phyloP scores from a whole-genome alignment of 108 stramenopile genomes.

The Cyclotella kingstonii region DNA sequence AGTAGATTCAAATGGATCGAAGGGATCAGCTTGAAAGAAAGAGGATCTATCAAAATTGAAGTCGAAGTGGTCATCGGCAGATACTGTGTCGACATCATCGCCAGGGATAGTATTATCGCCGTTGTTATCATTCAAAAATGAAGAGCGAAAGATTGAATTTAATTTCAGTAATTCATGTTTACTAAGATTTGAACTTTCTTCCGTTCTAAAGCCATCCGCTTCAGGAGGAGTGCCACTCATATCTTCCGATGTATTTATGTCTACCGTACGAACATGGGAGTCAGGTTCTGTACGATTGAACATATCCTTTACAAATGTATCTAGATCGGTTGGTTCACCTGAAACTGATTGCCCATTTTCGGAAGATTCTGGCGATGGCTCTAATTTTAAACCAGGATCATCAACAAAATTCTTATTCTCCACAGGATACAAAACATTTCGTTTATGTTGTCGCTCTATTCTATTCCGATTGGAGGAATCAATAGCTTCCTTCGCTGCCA shows the following conservation, averaged over 20 bases:
- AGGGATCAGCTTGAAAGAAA: slow-evolving; percentile 34
- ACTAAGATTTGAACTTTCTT: no score
- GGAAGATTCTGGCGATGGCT: not conserved
- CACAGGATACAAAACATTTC: not conserved
- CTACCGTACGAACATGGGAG: not conserved
- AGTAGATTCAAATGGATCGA: slow-evolving; percentile 23
- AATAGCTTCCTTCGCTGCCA: slow-evolving; percentile 48
- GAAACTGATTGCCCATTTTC: not conserved
- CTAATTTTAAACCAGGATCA: not conserved
- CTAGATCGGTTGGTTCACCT: not conserved
- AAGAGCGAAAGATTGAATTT: slow-evolving; percentile 15
- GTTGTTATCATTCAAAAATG: slow-evolving; percentile 5
- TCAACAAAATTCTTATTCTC: not conserved
- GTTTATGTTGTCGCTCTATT: not conserved
- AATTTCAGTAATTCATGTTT: no score
- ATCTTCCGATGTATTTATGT: not conserved
- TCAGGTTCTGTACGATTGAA: not conserved
- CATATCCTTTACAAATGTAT: not conserved
- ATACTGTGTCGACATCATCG: not conserved
- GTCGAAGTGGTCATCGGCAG: not conserved
- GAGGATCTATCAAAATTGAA: not conserved
- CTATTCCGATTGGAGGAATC: slow-evolving; percentile 34
- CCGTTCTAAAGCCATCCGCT: no score
- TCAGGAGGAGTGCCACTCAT: no score
- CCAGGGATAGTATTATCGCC: slow-evolving; percentile 1